A percentile compares a stretch with the other conserved stretches of the same genome.
Evolutionary conservation across 768 basidiomycete genomes (phyloP).

Genomic region (Boletus rubropictus): DNA sequence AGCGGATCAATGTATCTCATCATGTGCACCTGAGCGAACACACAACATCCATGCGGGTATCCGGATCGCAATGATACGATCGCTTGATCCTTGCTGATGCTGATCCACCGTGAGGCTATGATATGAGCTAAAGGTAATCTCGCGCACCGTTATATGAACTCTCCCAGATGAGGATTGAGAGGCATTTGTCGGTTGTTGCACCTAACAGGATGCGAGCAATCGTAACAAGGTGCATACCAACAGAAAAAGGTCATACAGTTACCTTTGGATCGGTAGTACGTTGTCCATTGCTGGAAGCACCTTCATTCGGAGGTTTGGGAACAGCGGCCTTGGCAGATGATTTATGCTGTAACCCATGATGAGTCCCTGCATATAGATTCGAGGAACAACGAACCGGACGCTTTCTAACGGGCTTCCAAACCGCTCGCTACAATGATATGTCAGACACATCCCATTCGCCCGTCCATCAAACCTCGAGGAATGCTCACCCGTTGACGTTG

Average conservation of each 20-base stretch:
- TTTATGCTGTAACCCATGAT: neutral
- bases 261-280: fast-evolving
- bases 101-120: neutral
- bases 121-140: neutral
- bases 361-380: neutral
- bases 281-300: neutral
- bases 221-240: too few relatives aligned
- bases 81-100: neutral
- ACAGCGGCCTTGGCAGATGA: neutral
- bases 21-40: neutral
- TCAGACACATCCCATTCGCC: neutral
- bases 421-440: neutral
- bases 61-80: neutral
- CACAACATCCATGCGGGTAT: neutral
- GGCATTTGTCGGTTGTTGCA: neutral
- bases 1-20: neutral
- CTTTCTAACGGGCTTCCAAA: neutral
- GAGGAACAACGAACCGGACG: neutral
- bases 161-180: neutral
- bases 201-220: neutral
- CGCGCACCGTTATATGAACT: neutral
- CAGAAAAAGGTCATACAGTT: neutral
- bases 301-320: fast-evolving
- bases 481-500: neutral
- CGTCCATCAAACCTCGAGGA: neutral